A percentile compares a stretch with the other conserved stretches of the same genome.
phyloP scores from a whole-genome alignment of 169 alveolate species.

The Plasmodium fragile region DNA sequence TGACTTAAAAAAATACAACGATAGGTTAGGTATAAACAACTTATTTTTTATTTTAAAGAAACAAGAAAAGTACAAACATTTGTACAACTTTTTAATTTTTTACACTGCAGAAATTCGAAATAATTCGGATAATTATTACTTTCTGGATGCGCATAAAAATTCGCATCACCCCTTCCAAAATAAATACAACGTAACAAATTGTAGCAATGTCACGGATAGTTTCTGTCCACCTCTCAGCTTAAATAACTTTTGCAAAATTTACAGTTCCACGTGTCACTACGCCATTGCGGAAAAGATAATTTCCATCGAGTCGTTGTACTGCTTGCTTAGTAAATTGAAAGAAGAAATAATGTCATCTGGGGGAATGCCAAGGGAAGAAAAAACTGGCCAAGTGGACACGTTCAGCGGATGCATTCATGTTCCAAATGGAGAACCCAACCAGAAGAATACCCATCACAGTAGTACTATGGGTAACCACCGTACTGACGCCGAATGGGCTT shows the following conservation, averaged over 20 bases:
- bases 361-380: neutral
- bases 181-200: conserved; percentile 19
- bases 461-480: neutral
- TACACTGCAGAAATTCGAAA: conserved; percentile 49
- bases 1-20: conserved; percentile 17
- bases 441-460: neutral
- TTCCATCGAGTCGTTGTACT: conserved; percentile 48
- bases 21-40: conserved; percentile 33
- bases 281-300: conserved; percentile 70
- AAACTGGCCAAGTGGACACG: neutral
- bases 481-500: conserved; percentile 5
- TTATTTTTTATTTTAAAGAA: conserved; percentile 60
- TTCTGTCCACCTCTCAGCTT: neutral
- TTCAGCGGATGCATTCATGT: neutral
- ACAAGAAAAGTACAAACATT: conserved; percentile 47
- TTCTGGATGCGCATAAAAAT: conserved; percentile 19
- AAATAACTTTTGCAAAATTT: conserved; percentile 37
- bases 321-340: conserved; percentile 43
- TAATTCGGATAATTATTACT: neutral
- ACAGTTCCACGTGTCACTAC: conserved; percentile 38
- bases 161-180: neutral
- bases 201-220: neutral
- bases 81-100: conserved; percentile 24
- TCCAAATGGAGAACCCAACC: neutral
- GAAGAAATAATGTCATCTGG: conserved; percentile 27